Evolutionary conservation across 305 asterid genomes (phyloP).

Genomic region (Fraxinus sp.): DNA sequence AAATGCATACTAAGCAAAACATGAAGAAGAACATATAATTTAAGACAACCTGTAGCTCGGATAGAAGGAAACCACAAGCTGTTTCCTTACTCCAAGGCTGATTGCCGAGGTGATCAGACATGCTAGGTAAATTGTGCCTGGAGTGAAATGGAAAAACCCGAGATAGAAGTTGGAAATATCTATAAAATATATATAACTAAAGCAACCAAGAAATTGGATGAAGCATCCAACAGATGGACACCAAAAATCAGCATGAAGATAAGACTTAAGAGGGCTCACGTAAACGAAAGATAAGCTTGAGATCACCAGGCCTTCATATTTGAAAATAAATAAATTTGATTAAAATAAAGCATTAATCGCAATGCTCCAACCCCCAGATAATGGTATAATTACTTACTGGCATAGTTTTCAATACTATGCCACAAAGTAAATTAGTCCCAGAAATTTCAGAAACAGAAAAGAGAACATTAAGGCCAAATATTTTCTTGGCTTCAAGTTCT

Average conservation of each 20-base stretch:
- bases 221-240: constrained; percentile 9
- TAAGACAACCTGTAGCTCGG: constrained; percentile 72
- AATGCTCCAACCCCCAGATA: not conserved
- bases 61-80: constrained; percentile 62
- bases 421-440: not conserved
- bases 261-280: not conserved
- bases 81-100: constrained; percentile 53
- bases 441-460: not conserved
- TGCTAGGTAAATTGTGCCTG: constrained; percentile 22
- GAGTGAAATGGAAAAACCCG: not conserved
- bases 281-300: not conserved
- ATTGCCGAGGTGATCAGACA: constrained; percentile 21
- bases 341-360: not conserved
- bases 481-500: not conserved
- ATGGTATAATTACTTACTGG: not conserved
- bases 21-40: not conserved
- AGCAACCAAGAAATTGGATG: not conserved
- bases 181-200: not conserved
- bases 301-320: not conserved
- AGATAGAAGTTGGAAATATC: constrained; percentile 6
- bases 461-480: not conserved
- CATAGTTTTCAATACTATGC: not conserved
- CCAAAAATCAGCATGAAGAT: not conserved
- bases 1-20: not conserved
- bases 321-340: not conserved